Evolutionary conservation across 768 basidiomycete genomes (phyloP).

Genomic region (Calocybe gangraenosa): DNA sequence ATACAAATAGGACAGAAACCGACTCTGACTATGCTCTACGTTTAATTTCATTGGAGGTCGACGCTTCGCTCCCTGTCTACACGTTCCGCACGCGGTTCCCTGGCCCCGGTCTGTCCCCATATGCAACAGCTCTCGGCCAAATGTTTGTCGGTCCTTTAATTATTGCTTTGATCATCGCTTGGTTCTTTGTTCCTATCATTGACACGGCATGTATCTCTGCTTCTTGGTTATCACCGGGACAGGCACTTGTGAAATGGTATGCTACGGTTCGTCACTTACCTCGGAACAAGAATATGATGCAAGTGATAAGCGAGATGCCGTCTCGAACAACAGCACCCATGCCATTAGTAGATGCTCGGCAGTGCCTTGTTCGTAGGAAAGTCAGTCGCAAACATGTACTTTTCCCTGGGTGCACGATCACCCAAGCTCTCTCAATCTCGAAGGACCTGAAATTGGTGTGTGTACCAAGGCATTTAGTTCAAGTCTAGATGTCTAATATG

Average conservation of each 20-base stretch:
- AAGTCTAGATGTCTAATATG: too few relatives aligned
- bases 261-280: constrained; percentile 37
- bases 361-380: constrained; percentile 42
- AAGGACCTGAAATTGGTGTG: constrained; percentile 28
- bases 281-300: constrained; percentile 30
- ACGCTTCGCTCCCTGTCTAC: constrained; percentile 29
- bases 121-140: constrained; percentile 36
- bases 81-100: constrained; percentile 45
- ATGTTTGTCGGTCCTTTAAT: constrained; percentile 30
- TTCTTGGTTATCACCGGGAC: too few relatives aligned
- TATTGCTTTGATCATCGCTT: constrained; percentile 41
- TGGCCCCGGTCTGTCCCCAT: constrained; percentile 39
- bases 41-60: constrained; percentile 37
- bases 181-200: constrained; percentile 41
- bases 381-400: constrained; percentile 35
- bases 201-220: constrained; percentile 36
- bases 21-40: constrained; percentile 32
- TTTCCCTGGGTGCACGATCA: constrained; percentile 28
- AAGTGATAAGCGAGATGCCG: too few relatives aligned
- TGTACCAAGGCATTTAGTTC: too few relatives aligned
- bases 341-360: constrained; percentile 36
- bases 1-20: constrained; percentile 23
- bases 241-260: too few relatives aligned
- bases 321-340: too few relatives aligned
- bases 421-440: constrained; percentile 23